phyloP scores from a whole-genome alignment of 805 yeast genomes.

The Grigorovia transvaalensis region DNA sequence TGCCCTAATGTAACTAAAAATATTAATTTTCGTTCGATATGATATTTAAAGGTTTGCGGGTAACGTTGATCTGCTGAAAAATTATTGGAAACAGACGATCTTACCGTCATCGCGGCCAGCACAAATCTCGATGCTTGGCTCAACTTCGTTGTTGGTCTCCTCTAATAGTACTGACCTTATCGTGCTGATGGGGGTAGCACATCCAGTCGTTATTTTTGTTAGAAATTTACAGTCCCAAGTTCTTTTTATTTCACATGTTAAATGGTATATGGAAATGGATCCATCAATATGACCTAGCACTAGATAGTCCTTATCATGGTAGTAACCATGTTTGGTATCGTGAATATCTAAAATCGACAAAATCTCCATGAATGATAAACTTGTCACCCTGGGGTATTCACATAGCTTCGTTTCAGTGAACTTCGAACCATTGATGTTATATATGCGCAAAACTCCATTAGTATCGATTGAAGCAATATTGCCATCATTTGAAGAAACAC shows the following conservation, averaged over 20 bases:
- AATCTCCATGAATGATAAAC: neutral
- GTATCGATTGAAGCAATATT: slow-evolving; percentile 33
- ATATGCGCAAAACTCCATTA: neutral
- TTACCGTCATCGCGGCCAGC: neutral
- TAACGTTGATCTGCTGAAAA: neutral
- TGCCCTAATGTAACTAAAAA: neutral
- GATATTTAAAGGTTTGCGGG: neutral
- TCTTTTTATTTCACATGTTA: slow-evolving; percentile 6
- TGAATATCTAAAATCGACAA: neutral
- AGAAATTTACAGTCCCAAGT: neutral
- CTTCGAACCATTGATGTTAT: neutral
- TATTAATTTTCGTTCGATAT: neutral
- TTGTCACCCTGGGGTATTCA: neutral
- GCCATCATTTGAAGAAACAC: slow-evolving; percentile 49
- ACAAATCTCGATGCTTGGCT: neutral
- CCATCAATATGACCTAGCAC: slow-evolving; percentile 30
- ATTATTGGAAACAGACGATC: neutral
- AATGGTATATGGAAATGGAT: slow-evolving; percentile 23
- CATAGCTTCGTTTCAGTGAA: neutral
- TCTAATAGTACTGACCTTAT: slow-evolving; percentile 11
- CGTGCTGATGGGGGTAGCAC: slow-evolving; percentile 7
- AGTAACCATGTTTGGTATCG: neutral
- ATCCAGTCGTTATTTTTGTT: neutral
- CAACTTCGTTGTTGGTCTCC: slow-evolving; percentile 5
- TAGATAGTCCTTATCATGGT: neutral